Evolutionary conservation across 2,329 filamentous ascomycete genomes (phyloP).

Genomic region (Amphichorda felina): DNA sequence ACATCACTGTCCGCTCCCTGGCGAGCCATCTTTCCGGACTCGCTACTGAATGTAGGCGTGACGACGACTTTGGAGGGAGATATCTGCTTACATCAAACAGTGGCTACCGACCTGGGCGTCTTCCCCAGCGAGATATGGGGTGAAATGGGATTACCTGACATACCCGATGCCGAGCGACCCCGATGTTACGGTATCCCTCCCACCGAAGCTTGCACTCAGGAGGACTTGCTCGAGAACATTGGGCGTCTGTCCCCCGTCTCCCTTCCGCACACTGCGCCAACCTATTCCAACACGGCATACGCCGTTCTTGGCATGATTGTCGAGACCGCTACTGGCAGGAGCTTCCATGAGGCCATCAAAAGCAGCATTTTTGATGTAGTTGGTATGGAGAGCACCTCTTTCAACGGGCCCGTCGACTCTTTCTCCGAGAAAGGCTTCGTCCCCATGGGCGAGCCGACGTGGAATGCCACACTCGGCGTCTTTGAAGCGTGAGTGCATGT

Average conservation of each 20-base stretch:
- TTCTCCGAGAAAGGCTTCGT: constrained; percentile 19
- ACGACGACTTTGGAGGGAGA: neutral
- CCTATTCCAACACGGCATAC: constrained; percentile 37
- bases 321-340: constrained; percentile 27
- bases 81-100: constrained; percentile 8
- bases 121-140: constrained; percentile 13
- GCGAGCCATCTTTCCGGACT: constrained; percentile 33
- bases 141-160: constrained; percentile 17
- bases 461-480: constrained; percentile 20
- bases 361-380: constrained; percentile 27
- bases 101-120: constrained; percentile 19
- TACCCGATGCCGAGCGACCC: constrained; percentile 14
- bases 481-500: constrained; percentile 12
- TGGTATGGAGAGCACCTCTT: constrained; percentile 26
- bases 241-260: constrained; percentile 23
- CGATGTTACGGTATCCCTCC: constrained; percentile 21
- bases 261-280: constrained; percentile 27
- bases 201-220: constrained; percentile 15
- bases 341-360: constrained; percentile 25
- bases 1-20: constrained; percentile 31
- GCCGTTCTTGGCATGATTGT: constrained; percentile 31
- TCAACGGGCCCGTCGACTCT: constrained; percentile 16
- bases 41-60: constrained; percentile 13
- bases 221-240: constrained; percentile 15
- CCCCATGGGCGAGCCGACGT: constrained; percentile 18